phyloP scores from a whole-genome alignment of 1,139 yeast genomes.

The Meyerozyma athensensis region DNA sequence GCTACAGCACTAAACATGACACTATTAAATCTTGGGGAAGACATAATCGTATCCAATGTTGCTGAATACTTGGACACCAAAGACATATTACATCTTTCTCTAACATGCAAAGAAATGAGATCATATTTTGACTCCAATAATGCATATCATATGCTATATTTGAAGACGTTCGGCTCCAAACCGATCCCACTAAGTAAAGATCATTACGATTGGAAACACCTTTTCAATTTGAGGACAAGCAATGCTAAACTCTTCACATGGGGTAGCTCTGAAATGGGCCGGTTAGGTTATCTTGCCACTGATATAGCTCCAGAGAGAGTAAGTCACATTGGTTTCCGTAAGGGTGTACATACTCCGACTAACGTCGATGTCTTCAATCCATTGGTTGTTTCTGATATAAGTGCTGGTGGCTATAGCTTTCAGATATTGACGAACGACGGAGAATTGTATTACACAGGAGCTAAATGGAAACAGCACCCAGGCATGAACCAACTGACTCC shows the following conservation, averaged over 20 bases:
- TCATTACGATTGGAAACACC: slow-evolving; percentile 44
- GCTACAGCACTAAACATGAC: neutral
- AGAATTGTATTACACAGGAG: slow-evolving; percentile 49
- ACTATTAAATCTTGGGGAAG: slow-evolving; percentile 34
- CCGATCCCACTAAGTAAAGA: slow-evolving; percentile 39
- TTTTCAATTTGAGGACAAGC: slow-evolving; percentile 40
- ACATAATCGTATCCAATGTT: slow-evolving; percentile 38
- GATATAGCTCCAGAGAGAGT: slow-evolving; percentile 27
- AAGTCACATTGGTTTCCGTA: slow-evolving; percentile 18
- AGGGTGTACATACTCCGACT: slow-evolving; percentile 42
- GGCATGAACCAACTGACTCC: slow-evolving; percentile 28
- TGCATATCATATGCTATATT: slow-evolving; percentile 45
- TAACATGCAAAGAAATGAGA: slow-evolving; percentile 34
- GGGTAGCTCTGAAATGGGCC: slow-evolving; percentile 53
- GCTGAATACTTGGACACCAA: slow-evolving; percentile 34
- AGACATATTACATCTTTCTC: slow-evolving; percentile 46
- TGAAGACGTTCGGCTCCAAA: slow-evolving; percentile 44
- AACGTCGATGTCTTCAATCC: slow-evolving; percentile 28
- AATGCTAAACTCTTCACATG: slow-evolving; percentile 53
- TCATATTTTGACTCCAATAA: slow-evolving; percentile 21
- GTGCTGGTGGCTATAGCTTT: slow-evolving; percentile 68
- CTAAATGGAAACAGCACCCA: slow-evolving; percentile 42
- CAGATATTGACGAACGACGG: slow-evolving; percentile 55
- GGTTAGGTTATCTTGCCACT: slow-evolving; percentile 50
- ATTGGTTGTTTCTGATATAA: slow-evolving; percentile 46